phyloP scores from a whole-genome alignment of 805 yeast species.

The Candida ponderosae region DNA sequence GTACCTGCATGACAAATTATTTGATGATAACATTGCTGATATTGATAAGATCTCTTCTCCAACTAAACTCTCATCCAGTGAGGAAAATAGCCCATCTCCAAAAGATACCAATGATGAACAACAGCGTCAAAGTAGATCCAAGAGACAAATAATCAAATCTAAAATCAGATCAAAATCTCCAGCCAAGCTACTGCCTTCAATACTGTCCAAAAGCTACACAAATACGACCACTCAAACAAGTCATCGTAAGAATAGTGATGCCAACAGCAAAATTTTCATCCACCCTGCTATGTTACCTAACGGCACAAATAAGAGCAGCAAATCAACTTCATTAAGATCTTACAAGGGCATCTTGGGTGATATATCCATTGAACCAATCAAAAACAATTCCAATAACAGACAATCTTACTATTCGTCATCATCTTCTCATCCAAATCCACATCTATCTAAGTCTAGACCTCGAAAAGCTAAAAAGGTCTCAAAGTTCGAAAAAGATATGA shows the following conservation, averaged over 20 bases:
- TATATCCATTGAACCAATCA: constrained; percentile 17
- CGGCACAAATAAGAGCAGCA: background rate
- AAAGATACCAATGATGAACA: background rate
- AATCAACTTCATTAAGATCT: background rate
- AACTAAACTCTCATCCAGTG: background rate
- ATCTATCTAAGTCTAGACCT: background rate
- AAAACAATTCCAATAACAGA: too few species aligned
- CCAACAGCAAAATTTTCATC: too few species aligned
- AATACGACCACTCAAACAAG: too few species aligned
- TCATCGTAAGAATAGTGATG: too few species aligned
- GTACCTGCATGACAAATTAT: constrained; percentile 16
- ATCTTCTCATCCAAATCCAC: background rate
- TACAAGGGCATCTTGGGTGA: constrained; percentile 7
- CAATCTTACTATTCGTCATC: too few species aligned
- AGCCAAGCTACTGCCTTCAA: background rate
- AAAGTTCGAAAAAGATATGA: background rate
- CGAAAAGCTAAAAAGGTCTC: background rate
- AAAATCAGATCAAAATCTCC: constrained; percentile 17
- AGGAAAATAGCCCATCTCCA: background rate
- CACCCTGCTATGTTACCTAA: background rate
- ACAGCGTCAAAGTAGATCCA: constrained; percentile 5
- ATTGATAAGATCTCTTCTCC: background rate
- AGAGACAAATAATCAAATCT: constrained; percentile 8
- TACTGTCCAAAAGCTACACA: background rate
- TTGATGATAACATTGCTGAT: constrained; percentile 8